Base-by-base conservation (phyloP, 2,329 filamentous ascomycete species). In the Trichophyton rubrum region DNA sequence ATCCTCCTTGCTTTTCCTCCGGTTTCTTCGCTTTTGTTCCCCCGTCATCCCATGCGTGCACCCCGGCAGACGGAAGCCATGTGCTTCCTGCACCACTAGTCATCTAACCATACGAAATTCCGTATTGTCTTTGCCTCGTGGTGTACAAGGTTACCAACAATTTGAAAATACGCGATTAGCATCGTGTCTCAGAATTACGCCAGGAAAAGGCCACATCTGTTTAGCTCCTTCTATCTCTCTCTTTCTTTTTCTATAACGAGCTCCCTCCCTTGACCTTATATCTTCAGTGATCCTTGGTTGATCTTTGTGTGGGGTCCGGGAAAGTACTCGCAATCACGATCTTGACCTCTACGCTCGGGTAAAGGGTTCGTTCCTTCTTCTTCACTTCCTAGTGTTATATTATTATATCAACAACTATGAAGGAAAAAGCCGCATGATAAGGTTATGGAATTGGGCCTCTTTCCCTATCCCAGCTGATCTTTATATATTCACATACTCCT, bases 301-400 rank as follows among this genome's bases (percentile, higher is more conserved):
- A 53, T 53, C 49, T 53, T 24, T 53, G 49, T 53, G 49, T 53
- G 49, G 49, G 49, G 49, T 53, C 15, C 22, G 15, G 45, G 7
- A 4, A 53, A 53, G 49, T 53, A 53, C 49, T 53, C 49, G 49
- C 49, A 53, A 53, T 53, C 33, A 53, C 49, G 22, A 53, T 24
- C 22, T 30, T 17, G 22, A n/a, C 8, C 22, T 13, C 30, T 24
- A 33, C 24, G 24, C 27, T 15, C n/a, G 49, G 27, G 22, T 24
- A 53, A 49, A 47, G 43, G 49, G 24, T 30, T 53, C n/a, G 30
- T 53, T 53, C 9, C n/a, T 24, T 47, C 24, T 47, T 47, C 33
- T 22, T 47, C 27, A 30, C 27, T 47, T 43, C 13, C 13, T 43
- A 6, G n/a, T 43, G 27, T 7, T 30, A 30, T 30, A 30, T 30